Evolutionary conservation across 148 eudicot species (phyloP), one percentile per base, ranked within the genome.

Genomic region (Polygonum maritimum): DNA sequence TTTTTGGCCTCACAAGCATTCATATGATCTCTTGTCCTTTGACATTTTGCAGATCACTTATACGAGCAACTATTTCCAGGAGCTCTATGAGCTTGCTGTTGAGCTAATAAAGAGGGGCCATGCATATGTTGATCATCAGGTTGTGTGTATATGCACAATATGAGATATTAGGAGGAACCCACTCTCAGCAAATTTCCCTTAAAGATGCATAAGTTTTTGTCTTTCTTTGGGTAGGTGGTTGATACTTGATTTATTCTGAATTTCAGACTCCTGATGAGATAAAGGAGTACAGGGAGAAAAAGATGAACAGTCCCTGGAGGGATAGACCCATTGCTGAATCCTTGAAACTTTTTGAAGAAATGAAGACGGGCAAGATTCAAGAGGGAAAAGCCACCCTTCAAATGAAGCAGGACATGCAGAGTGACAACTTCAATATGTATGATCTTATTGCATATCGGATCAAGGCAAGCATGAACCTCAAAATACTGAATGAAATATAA

Each of bases 111-210:
- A 80, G 76, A 85, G 94, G 73, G 96, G 98, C 69, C 91, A 87
- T 89, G 98, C 94, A 76, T 92, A 92, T 72, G 97, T 95, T 78
- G 98, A 95, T 79, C 97, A 95, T 86, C 98, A 92, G 97, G 98
- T 94, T 79, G 65, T 52, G 74, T 7, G 4, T 71, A 33, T 71
- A 45, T 4, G 35, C 14, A 60, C 65, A 21, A 15, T 58, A 22
- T 58, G 14, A 21, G n/a, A 22, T 60, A 33, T 22, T 26, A 10
- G 36, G 67, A 26, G 22, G 21, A 60, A 60, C 4, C 35, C 14
- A 26, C 21, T 22, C 67, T 57, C 65, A 57, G 3, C 33, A 60
- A 22, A 2, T 60, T 60, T 9, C 35, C 67, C 67, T 60, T 22
- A 26, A 3, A 60, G 15, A 31, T 63, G 48, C 52, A 44, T 44